Evolutionary conservation across 306 rosid species (phyloP), one percentile per base, ranked within the genome.

Genomic region (Vachellia collinsii): DNA sequence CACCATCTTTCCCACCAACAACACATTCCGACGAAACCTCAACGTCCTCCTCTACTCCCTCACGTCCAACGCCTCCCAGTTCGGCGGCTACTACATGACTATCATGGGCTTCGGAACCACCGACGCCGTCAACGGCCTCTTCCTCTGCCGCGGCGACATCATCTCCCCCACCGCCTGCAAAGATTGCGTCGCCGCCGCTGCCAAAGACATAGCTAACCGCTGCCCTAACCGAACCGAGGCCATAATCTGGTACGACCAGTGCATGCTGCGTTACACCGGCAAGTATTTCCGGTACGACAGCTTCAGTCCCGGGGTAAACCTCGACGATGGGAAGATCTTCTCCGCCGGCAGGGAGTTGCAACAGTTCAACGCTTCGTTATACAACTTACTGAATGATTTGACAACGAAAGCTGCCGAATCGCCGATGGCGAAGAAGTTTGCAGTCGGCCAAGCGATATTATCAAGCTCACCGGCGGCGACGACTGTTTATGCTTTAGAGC

Each of bases 1-100:
- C 46, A 50, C 72, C 22, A 84, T 59, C 8, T 82, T 75, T 80
- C 50, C 80, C 25, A 46, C n/a, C 76, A 62, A 54, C 82, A 61
- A 19, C 17, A 61, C 67, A 11, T 61, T 61, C 39, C 12, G 13
- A 61, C 67, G 67, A 61, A 61, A 61, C 39, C 39, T 61, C 17
- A 61, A 61, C 8, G 67, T 61, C 17, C 67, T 61, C 38, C 67
- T 61, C 67, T 25, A 1, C 17, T 61, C 67, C 17, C 67, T 61
- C 9, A 61, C 67, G 39, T 23, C 67, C 19, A 61, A 61, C 17
- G 67, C 67, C 39, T 25, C 67, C 39, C 67, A 61, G 13, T 61
- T 37, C 12, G 51, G 72, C 63, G 85, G 81, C 72, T 82, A 74
- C 78, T 84, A 70, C 76, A 12, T 47, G 25, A 81, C 77, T 34